Conservation (phyloP, 2,329 filamentous ascomycete genomes). For the Cladosporium halotolerans region DNA sequence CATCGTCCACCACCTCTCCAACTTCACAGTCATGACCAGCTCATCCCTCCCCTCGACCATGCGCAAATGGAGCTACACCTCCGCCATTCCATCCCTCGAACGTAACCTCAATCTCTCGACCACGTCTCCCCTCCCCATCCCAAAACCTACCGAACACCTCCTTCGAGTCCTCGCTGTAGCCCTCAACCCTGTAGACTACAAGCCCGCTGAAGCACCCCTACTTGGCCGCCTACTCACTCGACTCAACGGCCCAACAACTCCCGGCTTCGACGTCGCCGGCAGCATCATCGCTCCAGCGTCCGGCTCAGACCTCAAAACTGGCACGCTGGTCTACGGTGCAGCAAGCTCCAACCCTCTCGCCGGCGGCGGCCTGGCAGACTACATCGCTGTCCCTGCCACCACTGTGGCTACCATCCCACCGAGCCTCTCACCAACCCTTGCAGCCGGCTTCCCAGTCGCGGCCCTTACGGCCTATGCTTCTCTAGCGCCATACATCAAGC, state of each 20-base stretch:
- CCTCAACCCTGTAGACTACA: slow-evolving; percentile 58
- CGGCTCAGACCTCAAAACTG: slow-evolving; percentile 26
- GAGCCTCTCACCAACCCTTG: slow-evolving; percentile 34
- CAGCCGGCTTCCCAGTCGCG: slow-evolving; percentile 29
- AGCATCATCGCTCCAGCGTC: slow-evolving; percentile 38
- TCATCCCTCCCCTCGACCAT: slow-evolving; percentile 35
- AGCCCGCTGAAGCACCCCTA: slow-evolving; percentile 48
- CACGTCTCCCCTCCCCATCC: slow-evolving; percentile 33
- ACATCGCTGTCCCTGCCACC: slow-evolving; percentile 31
- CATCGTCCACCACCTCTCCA: too few species aligned
- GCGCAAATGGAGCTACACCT: slow-evolving; percentile 53
- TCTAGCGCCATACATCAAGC: slow-evolving; percentile 32
- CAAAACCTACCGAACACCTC: slow-evolving; percentile 40
- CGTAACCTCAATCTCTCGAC: slow-evolving; percentile 47
- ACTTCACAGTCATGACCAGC: background rate
- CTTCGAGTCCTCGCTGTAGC: slow-evolving; percentile 49
- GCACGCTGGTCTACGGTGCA: slow-evolving; percentile 36
- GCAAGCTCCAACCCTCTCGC: slow-evolving; percentile 28
- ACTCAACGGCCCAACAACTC: slow-evolving; percentile 38
- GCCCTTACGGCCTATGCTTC: slow-evolving; percentile 36
- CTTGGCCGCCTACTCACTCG: slow-evolving; percentile 20
- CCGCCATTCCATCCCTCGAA: slow-evolving; percentile 43
- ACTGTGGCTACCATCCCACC: slow-evolving; percentile 38
- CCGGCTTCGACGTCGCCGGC: slow-evolving; percentile 49
- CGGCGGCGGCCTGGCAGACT: slow-evolving; percentile 34